phyloP scores from a whole-genome alignment of 2,329 filamentous ascomycete genomes.

The Penicillium concentricum region DNA sequence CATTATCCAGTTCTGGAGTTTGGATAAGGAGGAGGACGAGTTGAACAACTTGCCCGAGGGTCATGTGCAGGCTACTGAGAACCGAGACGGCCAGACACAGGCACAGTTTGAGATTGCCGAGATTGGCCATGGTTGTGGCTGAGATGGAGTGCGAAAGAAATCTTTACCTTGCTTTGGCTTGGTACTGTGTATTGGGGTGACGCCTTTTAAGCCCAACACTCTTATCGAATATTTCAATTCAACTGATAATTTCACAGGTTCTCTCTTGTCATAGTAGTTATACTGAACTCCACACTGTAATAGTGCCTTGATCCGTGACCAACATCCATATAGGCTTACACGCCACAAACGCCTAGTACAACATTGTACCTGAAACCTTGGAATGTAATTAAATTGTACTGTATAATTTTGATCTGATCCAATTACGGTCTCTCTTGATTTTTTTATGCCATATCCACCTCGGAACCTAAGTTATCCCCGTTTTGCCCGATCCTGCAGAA shows the following conservation, averaged over 20 bases:
- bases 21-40: constrained; percentile 67
- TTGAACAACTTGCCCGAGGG: constrained; percentile 51
- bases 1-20: constrained; percentile 52
- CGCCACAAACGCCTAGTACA: neutral
- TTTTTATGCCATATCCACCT: neutral
- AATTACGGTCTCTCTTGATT: neutral
- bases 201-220: neutral
- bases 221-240: neutral
- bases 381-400: neutral
- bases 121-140: neutral
- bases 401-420: neutral
- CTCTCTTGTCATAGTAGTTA: neutral
- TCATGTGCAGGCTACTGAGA: constrained; percentile 14
- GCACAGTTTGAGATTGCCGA: neutral
- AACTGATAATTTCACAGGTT: neutral
- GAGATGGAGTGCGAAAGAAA: neutral
- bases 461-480: neutral
- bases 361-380: neutral
- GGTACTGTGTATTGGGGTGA: neutral
- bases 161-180: neutral
- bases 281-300: neutral
- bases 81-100: neutral
- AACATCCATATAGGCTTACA: neutral
- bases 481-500: neutral
- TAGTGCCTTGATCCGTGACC: neutral